Evolutionary conservation across 169 alveolate genomes (phyloP).

Genomic region (Pseudocohnilembus persalinus): DNA sequence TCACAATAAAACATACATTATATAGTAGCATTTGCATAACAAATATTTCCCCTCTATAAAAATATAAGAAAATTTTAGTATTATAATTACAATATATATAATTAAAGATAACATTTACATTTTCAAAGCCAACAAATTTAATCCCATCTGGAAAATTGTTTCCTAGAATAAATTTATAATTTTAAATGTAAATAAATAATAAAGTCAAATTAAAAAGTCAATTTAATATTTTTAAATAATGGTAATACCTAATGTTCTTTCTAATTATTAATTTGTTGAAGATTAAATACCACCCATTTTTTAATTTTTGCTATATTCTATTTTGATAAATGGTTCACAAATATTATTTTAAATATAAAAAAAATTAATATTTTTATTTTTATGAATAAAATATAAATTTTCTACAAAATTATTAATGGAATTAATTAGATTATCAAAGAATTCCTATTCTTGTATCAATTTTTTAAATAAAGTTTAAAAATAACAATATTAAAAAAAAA

Average conservation of each 20-base stretch:
- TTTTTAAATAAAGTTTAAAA: too few relatives aligned
- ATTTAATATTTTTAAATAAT: too few relatives aligned
- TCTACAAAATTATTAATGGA: too few relatives aligned
- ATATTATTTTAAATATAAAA: too few relatives aligned
- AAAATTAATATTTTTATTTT: too few relatives aligned
- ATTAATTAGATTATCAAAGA: too few relatives aligned
- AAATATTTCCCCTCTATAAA: constrained; percentile 56
- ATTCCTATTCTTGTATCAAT: too few relatives aligned
- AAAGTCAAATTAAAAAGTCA: too few relatives aligned
- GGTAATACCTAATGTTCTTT: neutral
- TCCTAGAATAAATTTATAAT: constrained; percentile 28
- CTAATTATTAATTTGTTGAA: neutral
- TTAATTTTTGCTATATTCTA: too few relatives aligned
- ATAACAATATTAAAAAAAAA: too few relatives aligned
- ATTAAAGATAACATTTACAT: constrained; percentile 40
- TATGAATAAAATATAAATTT: too few relatives aligned
- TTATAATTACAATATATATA: neutral
- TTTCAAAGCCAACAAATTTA: constrained; percentile 60
- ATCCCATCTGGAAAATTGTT: constrained; percentile 63
- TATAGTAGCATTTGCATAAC: constrained; percentile 72
- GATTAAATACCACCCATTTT: neutral
- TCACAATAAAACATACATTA: constrained; percentile 63
- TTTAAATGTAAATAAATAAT: neutral
- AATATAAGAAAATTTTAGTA: neutral
- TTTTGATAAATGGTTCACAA: too few relatives aligned